Evolutionary conservation across 768 basidiomycete species (phyloP), one percentile per base, ranked within the genome.

Genomic region (Suillus ampliporus): DNA sequence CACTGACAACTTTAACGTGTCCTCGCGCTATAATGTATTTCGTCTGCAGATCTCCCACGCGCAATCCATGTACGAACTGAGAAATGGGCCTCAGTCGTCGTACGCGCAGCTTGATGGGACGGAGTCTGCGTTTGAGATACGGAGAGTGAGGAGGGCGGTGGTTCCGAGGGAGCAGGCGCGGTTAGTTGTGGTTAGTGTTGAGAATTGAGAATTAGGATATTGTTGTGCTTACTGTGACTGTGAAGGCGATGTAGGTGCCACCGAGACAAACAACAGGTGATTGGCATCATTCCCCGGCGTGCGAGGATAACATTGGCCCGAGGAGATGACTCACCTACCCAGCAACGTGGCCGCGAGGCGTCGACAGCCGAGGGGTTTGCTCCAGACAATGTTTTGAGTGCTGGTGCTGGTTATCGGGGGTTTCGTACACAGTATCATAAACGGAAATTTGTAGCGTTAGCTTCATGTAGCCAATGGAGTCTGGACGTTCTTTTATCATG

Each of bases 91-190:
- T 48, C 56, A 51, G 26, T 28, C 64, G 11, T 51, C 50, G 31
- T 56, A 43, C 50, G 60, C n/a, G 37, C 63, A 62, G 19, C 28
- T 28, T 40, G 63, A 64, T 21, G 26, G 60, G n/a, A 19, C 21
- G 14, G 65, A 70, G 48, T 61, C 37, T 40, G 65, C 65, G 41
- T 75, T 67, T 13, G 67, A 68, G 35, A 72, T 75, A 35, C 66
- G 64, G 31, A 75, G 50, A 26, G 73, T 70, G 15, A 67, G 47
- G 54, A 75, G 37, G 41, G 62, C 73, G 0, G 38, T 50, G 0
- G 54, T 76, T 8, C 59, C 53, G 44, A 63, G 53, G 62, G 65
- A 64, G 44, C 72, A 60, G 47, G 75, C 68, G 2, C 54, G 64
- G 48, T 43, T 74, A 57, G 58, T 75, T 57, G 67, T 48, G 48